phyloP scores from a whole-genome alignment of 805 yeast species.

The Cyberlindnera samutprakarnensis region DNA sequence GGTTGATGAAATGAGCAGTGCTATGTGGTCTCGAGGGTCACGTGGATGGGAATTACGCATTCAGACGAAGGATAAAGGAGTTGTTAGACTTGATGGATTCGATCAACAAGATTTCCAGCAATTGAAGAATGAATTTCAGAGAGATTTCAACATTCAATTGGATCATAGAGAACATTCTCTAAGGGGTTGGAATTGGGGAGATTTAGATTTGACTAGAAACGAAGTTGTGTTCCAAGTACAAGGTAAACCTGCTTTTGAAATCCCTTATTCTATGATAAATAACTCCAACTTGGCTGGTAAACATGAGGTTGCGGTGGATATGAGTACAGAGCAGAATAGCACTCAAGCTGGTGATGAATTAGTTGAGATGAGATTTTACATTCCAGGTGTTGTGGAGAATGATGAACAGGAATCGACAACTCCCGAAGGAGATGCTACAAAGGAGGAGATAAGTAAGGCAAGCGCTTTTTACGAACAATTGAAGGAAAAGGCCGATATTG shows the following conservation, averaged over 20 bases:
- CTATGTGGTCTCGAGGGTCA: slow-evolving; percentile 89
- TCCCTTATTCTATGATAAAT: slow-evolving; percentile 73
- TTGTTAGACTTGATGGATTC: slow-evolving; percentile 85
- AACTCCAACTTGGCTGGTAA: slow-evolving; percentile 89
- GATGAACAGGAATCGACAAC: slow-evolving; percentile 28
- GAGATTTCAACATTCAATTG: slow-evolving; percentile 62
- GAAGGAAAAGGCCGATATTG: slow-evolving; percentile 89
- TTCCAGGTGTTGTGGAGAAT: slow-evolving; percentile 72
- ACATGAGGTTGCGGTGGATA: slow-evolving; percentile 88
- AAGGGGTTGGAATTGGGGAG: slow-evolving; percentile 99
- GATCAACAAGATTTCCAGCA: slow-evolving; percentile 75
- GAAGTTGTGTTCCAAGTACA: slow-evolving; percentile 82
- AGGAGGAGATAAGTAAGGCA: slow-evolving; percentile 61
- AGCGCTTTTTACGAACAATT: slow-evolving; percentile 82
- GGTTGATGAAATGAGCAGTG: slow-evolving; percentile 72
- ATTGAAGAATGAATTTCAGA: slow-evolving; percentile 75
- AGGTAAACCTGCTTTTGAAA: slow-evolving; percentile 85
- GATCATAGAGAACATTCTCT: slow-evolving; percentile 87
- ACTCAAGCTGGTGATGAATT: slow-evolving; percentile 87
- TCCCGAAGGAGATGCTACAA: slow-evolving; percentile 30
- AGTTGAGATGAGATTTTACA: slow-evolving; percentile 88
- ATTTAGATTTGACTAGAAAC: slow-evolving; percentile 83
- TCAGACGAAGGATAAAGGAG: slow-evolving; percentile 84
- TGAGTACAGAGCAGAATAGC: slow-evolving; percentile 46
- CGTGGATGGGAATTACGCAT: slow-evolving; percentile 86